Evolutionary conservation across 2,329 filamentous ascomycete genomes (phyloP).

Genomic region (Aspergillus latus): DNA sequence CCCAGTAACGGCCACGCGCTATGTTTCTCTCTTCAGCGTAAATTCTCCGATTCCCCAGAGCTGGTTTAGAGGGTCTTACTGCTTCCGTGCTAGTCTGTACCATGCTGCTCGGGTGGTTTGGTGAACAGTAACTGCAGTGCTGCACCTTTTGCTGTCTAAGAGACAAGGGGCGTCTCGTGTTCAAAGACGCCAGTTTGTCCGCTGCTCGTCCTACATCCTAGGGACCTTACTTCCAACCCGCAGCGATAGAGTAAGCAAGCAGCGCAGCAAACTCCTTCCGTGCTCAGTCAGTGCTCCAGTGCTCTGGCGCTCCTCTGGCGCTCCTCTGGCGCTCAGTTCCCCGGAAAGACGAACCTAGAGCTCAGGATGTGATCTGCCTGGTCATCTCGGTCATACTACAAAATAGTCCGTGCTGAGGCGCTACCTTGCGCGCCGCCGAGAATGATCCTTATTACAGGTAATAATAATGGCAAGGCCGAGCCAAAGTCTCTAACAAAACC

Average conservation of each 20-base stretch:
- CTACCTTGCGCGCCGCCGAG: neutral
- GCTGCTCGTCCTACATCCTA: neutral
- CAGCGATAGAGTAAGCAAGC: neutral
- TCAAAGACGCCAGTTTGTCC: neutral
- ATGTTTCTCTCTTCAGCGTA: constrained; percentile 9
- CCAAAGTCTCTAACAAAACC: neutral
- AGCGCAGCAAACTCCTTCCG: neutral
- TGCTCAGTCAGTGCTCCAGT: neutral
- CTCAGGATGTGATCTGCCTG: constrained; percentile 1
- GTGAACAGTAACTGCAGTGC: neutral
- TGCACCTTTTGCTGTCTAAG: neutral
- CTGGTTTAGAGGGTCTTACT: constrained; percentile 5
- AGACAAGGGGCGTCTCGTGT: neutral
- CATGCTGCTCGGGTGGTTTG: constrained; percentile 3
- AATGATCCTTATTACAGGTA: constrained; percentile 3
- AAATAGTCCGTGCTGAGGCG: neutral
- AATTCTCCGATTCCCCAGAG: constrained; percentile 16
- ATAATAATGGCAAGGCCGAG: neutral
- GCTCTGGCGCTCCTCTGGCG: too few species aligned
- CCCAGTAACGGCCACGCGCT: constrained; percentile 10
- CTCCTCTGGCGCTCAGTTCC: neutral
- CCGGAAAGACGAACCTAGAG: neutral
- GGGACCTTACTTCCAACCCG: neutral
- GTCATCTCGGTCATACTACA: constrained; percentile 8
- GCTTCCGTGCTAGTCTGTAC: constrained; percentile 8